These are phyloP conservation scores for Yamadazyma mexicana DNA, from an alignment of 1,139 yeast species.

Conservation along the genomic window DNA sequence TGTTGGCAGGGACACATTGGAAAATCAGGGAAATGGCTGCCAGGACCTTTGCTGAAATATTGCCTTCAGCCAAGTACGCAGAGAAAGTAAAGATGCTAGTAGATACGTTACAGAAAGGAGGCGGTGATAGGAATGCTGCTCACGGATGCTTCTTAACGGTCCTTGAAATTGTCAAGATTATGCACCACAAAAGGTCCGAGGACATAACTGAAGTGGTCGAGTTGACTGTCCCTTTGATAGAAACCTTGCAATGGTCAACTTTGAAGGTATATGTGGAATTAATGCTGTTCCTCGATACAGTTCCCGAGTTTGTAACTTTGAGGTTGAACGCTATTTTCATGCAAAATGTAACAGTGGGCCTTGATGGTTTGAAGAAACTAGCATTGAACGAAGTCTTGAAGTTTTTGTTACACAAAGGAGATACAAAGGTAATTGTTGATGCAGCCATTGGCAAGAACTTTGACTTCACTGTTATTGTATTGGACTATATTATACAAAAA, in stretches of 20 bases:
- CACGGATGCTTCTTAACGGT: slow-evolving; percentile 56
- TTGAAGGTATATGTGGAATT: slow-evolving; percentile 11
- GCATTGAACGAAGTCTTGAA: slow-evolving; percentile 11
- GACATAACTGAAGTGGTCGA: not conserved
- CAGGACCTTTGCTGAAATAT: slow-evolving; percentile 53
- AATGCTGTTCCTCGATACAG: slow-evolving; percentile 2
- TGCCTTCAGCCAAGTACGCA: not conserved
- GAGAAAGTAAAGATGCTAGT: not conserved
- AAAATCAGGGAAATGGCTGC: slow-evolving; percentile 87
- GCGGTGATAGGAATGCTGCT: slow-evolving; percentile 33
- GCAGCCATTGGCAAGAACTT: slow-evolving; percentile 2
- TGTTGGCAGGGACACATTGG: slow-evolving; percentile 63
- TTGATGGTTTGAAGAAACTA: slow-evolving; percentile 12
- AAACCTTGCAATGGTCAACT: slow-evolving; percentile 10
- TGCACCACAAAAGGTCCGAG: not conserved
- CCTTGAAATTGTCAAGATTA: slow-evolving; percentile 4
- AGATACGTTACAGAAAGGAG: not conserved
- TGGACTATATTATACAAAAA: slow-evolving; percentile 2
- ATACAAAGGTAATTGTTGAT: slow-evolving; percentile 4
- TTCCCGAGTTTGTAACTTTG: not conserved
- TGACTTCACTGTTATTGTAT: slow-evolving; percentile 6
- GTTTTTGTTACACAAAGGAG: slow-evolving; percentile 5
- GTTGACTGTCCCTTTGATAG: slow-evolving; percentile 3
- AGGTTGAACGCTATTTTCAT: slow-evolving; percentile 7
- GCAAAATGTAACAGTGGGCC: slow-evolving; percentile 1